These are phyloP conservation scores for Tulasnella sp. DNA, from an alignment of 768 basidiomycete genomes.

Conservation along the genomic window DNA sequence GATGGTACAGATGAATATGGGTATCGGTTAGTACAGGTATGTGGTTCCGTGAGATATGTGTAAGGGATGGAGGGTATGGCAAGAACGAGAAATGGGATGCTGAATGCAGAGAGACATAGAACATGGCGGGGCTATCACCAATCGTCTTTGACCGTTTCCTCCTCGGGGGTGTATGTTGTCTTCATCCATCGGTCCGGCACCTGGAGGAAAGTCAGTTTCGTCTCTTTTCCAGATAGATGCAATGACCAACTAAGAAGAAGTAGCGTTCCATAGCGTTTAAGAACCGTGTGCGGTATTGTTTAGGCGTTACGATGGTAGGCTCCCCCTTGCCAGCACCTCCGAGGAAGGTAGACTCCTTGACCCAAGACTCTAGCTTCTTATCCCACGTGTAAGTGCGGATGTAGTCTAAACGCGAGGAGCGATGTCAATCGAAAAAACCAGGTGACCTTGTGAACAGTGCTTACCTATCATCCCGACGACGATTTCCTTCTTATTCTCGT, in stretches of 20 bases:
- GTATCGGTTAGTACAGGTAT: background rate
- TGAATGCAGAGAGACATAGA: background rate
- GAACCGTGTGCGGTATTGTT: constrained; percentile 88
- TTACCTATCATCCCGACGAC: constrained; percentile 94
- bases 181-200: constrained; percentile 93
- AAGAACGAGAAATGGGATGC: constrained; percentile 2
- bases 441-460: constrained; percentile 42
- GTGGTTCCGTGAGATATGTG: background rate
- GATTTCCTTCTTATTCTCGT: constrained; percentile 83
- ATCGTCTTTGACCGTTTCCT: background rate
- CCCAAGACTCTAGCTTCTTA: constrained; percentile 98
- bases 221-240: constrained; percentile 30
- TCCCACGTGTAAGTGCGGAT: constrained; percentile 98
- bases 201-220: constrained; percentile 46
- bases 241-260: constrained; percentile 70
- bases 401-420: constrained; percentile 61
- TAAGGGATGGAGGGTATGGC: background rate
- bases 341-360: constrained; percentile 91
- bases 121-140: background rate
- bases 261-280: constrained; percentile 88
- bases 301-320: constrained; percentile 95
- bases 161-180: constrained; percentile 31
- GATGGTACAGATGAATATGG: background rate
- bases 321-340: constrained; percentile 82
- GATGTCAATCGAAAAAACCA: constrained; percentile 38